Evolutionary conservation across 345 rosid species (phyloP).

Genomic region (Cardamine occulta): DNA sequence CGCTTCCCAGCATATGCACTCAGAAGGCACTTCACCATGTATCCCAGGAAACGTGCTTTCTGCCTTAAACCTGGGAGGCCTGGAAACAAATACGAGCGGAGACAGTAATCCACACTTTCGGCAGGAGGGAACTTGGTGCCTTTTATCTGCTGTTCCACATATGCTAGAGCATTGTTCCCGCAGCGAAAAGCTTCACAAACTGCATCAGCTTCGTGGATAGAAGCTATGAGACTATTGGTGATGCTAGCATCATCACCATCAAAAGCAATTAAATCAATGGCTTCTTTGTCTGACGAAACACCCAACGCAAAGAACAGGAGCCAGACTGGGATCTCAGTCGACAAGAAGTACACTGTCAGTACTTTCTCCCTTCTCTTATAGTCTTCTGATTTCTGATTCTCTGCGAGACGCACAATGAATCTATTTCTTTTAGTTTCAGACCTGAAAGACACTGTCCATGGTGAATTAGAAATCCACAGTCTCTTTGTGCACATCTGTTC

Average conservation of each 20-base stretch:
- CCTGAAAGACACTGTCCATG: constrained; percentile 72
- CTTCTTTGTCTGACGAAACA: constrained; percentile 75
- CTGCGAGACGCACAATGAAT: constrained; percentile 60
- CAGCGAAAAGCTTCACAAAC: constrained; percentile 58
- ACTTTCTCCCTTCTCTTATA: constrained; percentile 66
- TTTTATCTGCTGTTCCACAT: constrained; percentile 48
- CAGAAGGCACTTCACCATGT: constrained; percentile 86
- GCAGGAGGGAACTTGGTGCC: constrained; percentile 74
- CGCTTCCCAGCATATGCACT: constrained; percentile 69
- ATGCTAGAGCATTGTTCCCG: constrained; percentile 50
- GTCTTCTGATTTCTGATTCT: constrained; percentile 50
- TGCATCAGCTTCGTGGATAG: constrained; percentile 73
- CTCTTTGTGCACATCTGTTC: constrained; percentile 79
- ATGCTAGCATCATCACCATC: constrained; percentile 57
- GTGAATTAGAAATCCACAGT: constrained; percentile 71
- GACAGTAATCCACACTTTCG: constrained; percentile 63
- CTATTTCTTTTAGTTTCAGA: constrained; percentile 72
- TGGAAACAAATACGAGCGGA: constrained; percentile 68
- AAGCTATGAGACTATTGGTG: constrained; percentile 59
- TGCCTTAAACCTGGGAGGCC: constrained; percentile 55
- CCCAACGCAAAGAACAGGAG: constrained; percentile 83
- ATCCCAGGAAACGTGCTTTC: constrained; percentile 87
- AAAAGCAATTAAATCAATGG: constrained; percentile 61
- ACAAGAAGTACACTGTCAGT: constrained; percentile 73
- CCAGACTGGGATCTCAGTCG: constrained; percentile 82